These are phyloP conservation scores for Trichoderma oligosporum DNA, from an alignment of 2,329 filamentous ascomycete species.

Conservation along the genomic window DNA sequence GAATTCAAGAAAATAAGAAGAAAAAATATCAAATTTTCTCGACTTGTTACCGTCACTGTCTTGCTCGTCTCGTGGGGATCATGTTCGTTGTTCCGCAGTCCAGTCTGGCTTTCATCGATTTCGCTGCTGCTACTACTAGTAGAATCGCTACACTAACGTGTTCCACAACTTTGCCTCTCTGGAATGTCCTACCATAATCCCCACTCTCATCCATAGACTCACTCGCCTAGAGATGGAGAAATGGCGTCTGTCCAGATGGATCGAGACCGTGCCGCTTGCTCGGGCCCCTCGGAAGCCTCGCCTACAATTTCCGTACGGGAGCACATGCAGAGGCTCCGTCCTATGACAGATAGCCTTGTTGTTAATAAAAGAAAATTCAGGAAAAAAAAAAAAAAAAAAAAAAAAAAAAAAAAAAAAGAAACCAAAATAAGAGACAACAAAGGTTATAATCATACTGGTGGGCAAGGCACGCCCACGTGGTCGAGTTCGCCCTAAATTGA, in stretches of 20 bases:
- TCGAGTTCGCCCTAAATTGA: background rate
- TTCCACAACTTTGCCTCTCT: conserved; percentile 16
- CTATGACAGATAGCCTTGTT: background rate
- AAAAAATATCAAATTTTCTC: too few relatives aligned
- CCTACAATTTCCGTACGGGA: background rate
- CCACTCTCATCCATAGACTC: background rate
- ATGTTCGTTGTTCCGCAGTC: background rate
- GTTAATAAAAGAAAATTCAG: too few relatives aligned
- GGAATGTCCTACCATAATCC: conserved; percentile 5
- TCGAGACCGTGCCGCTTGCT: conserved; percentile 14
- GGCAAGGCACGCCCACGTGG: conserved; percentile 13
- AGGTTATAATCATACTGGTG: too few relatives aligned
- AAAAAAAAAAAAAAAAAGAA: too few relatives aligned
- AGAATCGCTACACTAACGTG: too few relatives aligned
- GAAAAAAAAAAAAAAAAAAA: too few relatives aligned
- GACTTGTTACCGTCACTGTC: background rate
- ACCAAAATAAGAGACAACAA: too few relatives aligned
- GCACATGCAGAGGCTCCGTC: background rate
- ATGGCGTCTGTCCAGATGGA: conserved; percentile 13
- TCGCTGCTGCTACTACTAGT: background rate
- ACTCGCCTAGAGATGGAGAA: conserved; percentile 11
- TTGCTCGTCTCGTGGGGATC: background rate
- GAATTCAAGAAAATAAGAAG: background rate
- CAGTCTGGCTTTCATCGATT: background rate
- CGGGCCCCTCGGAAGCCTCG: conserved; percentile 16